These are phyloP conservation scores for Ricinus communis DNA, from an alignment of 345 rosid genomes.

Conservation along the genomic window DNA sequence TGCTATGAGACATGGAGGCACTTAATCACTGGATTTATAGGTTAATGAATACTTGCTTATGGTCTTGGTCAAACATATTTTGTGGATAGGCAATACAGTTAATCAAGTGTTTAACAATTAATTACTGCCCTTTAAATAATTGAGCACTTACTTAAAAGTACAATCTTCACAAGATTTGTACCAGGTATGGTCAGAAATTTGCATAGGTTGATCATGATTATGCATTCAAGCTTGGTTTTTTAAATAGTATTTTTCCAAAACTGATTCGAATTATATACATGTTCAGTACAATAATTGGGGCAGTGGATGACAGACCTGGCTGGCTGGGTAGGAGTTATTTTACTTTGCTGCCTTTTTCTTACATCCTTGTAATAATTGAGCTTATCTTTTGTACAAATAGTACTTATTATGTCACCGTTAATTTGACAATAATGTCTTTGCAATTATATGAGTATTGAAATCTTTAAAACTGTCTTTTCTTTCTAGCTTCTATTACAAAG, in stretches of 20 bases:
- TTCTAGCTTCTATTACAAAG: neutral
- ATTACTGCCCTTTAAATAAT: neutral
- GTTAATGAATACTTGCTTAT: too few relatives aligned
- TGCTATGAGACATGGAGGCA: too few relatives aligned
- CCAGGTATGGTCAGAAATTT: neutral
- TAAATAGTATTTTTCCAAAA: neutral
- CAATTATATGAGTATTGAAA: neutral
- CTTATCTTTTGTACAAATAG: neutral
- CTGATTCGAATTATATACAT: neutral
- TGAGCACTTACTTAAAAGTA: neutral
- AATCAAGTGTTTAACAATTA: neutral
- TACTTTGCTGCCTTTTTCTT: neutral
- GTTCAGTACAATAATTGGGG: slow-evolving; percentile 14
- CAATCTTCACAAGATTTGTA: neutral
- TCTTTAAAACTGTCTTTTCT: neutral
- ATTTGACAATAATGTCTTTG: neutral
- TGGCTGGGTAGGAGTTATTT: slow-evolving; percentile 4
- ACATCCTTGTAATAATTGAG: neutral
- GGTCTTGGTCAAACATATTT: neutral
- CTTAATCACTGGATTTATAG: too few relatives aligned
- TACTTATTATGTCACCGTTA: slow-evolving; percentile 3
- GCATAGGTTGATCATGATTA: neutral
- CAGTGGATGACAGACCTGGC: slow-evolving; percentile 16
- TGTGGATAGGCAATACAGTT: neutral
- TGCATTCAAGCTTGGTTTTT: slow-evolving; percentile 1